Evolutionary conservation across 331 rosid species (phyloP).

Genomic region (Pyracantha coccinea): DNA sequence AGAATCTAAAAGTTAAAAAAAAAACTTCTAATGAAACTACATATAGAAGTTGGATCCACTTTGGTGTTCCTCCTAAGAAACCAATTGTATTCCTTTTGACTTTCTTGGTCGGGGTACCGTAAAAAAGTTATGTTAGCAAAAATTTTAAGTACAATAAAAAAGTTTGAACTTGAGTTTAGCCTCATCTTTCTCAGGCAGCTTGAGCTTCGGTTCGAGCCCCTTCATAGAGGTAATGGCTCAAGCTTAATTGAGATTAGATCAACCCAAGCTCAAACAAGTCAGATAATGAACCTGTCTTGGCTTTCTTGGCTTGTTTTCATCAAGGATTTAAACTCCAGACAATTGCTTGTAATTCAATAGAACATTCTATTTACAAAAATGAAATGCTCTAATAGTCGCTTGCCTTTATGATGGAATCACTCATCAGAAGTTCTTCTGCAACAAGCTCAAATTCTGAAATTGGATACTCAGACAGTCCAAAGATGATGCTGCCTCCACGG

Average conservation of each 20-base stretch:
- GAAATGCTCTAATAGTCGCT: conserved; percentile 9
- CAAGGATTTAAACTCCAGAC: background rate
- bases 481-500: conserved; percentile 82
- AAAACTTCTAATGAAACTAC: background rate
- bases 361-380: background rate
- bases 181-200: background rate
- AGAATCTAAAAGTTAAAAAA: background rate
- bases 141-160: background rate
- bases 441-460: conserved; percentile 97
- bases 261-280: background rate
- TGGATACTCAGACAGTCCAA: conserved; percentile 88
- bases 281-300: background rate
- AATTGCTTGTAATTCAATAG: background rate
- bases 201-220: background rate
- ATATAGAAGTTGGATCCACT: background rate
- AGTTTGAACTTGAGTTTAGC: background rate
- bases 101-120: background rate
- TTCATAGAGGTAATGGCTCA: background rate
- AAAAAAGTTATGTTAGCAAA: background rate
- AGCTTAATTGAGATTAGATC: background rate
- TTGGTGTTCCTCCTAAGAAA: background rate
- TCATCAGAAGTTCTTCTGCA: conserved; percentile 97
- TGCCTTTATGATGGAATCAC: conserved; percentile 90
- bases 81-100: background rate
- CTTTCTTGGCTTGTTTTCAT: background rate